These are phyloP conservation scores for Magnaporthiopsis poae DNA, from an alignment of 2,329 filamentous ascomycete genomes.

Conservation along the genomic window DNA sequence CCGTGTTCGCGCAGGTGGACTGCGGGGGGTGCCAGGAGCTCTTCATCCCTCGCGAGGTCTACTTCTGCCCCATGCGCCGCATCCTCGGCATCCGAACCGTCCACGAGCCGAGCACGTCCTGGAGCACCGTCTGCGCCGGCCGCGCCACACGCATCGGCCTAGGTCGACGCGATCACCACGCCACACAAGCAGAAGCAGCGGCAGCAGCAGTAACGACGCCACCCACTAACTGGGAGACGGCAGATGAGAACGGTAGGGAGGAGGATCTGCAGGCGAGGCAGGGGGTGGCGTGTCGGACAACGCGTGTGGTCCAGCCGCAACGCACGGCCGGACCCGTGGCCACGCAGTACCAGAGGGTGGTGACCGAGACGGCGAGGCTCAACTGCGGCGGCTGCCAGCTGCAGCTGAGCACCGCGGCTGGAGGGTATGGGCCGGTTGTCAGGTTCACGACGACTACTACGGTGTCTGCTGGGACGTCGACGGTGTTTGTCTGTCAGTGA, in stretches of 20 bases:
- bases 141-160: not conserved
- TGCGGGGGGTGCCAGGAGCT: slow-evolving; percentile 9
- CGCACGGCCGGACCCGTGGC: slow-evolving; percentile 15
- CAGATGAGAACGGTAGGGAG: slow-evolving; percentile 9
- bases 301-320: slow-evolving; percentile 14
- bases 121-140: slow-evolving; percentile 6
- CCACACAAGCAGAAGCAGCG: not conserved
- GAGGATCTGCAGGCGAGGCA: slow-evolving; percentile 13
- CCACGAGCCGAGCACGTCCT: slow-evolving; percentile 2
- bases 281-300: slow-evolving; percentile 15
- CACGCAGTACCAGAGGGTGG: slow-evolving; percentile 14
- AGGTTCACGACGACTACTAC: slow-evolving; percentile 17
- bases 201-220: not conserved
- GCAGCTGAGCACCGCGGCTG: slow-evolving; percentile 16
- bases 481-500: slow-evolving; percentile 16
- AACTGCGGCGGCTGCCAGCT: slow-evolving; percentile 17
- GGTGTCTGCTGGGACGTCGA: slow-evolving; percentile 14
- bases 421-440: slow-evolving; percentile 16
- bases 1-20: slow-evolving; percentile 7
- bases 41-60: slow-evolving; percentile 1
- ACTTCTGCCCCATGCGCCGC: slow-evolving; percentile 6
- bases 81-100: slow-evolving; percentile 1
- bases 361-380: slow-evolving; percentile 15
- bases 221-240: too few species aligned
- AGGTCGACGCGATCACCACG: not conserved